These are phyloP conservation scores for Mortierella antarctica DNA, from an alignment of 192 early-diverging fungal species.

Conservation along the genomic window DNA sequence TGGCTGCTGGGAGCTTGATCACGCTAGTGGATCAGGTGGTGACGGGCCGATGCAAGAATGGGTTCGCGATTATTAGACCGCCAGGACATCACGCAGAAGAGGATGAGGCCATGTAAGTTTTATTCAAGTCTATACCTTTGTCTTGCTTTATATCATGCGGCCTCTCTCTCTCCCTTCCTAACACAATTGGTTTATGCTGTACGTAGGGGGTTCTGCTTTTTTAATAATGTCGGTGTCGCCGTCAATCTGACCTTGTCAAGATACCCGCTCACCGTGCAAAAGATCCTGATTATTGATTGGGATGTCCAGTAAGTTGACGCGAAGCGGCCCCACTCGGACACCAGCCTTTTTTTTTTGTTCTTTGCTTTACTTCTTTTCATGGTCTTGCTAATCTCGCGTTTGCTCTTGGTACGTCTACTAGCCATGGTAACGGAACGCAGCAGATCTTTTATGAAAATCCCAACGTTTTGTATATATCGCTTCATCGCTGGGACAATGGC, in stretches of 20 bases:
- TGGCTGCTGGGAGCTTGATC: conserved; percentile 66
- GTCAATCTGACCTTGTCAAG: conserved; percentile 61
- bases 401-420: not conserved
- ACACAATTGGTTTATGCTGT: not conserved
- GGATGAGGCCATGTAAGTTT: conserved; percentile 61
- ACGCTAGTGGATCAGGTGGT: conserved; percentile 69
- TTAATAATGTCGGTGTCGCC: conserved; percentile 84
- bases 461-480: conserved; percentile 76
- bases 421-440: conserved; percentile 81
- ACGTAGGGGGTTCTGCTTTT: conserved; percentile 77
- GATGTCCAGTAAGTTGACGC: conserved; percentile 61
- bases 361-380: not conserved
- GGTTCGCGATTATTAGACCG: conserved; percentile 78
- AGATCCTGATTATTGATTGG: conserved; percentile 84
- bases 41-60: conserved; percentile 67
- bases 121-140: not conserved
- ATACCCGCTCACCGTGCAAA: conserved; percentile 60
- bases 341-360: not conserved
- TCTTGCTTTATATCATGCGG: too few relatives aligned
- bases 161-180: not conserved
- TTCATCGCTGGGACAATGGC: conserved; percentile 80
- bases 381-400: not conserved
- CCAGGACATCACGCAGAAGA: conserved; percentile 86
- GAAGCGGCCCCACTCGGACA: not conserved
- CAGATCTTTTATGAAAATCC: conserved; percentile 76